Conservation (phyloP, 2,329 filamentous ascomycete genomes). For the Penicillium sumatraense region DNA sequence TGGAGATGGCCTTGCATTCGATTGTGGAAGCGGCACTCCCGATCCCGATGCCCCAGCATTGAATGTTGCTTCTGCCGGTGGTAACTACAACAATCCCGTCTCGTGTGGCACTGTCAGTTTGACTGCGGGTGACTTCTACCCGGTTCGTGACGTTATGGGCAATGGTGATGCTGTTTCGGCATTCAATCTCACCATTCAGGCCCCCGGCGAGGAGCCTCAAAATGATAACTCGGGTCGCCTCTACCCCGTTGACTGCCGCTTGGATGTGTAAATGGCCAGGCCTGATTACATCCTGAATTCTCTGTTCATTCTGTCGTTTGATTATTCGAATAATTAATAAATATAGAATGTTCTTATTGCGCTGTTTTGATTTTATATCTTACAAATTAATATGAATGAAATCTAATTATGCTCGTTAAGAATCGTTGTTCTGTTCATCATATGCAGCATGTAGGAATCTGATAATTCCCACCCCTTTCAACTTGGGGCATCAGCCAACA, state of each 20-base stretch:
- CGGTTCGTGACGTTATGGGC: not conserved
- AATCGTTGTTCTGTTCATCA: too few relatives aligned
- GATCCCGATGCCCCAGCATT: not conserved
- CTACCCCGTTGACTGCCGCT: not conserved
- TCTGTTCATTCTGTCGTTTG: too few relatives aligned
- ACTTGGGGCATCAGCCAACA: not conserved
- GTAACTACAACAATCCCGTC: not conserved
- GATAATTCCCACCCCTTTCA: too few relatives aligned
- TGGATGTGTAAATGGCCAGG: not conserved
- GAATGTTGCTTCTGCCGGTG: not conserved
- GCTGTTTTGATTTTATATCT: too few relatives aligned
- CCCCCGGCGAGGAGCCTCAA: not conserved
- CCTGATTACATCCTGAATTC: too few relatives aligned
- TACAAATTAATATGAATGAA: too few relatives aligned
- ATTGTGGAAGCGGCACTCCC: not conserved
- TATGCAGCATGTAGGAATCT: too few relatives aligned
- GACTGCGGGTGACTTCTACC: not conserved
- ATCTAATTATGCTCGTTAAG: too few relatives aligned
- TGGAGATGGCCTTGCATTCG: not conserved
- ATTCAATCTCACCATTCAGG: not conserved
- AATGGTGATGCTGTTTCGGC: not conserved
- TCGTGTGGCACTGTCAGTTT: not conserved
- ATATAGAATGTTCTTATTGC: too few relatives aligned
- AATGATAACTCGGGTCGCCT: not conserved
- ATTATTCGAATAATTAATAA: too few relatives aligned